Evolutionary conservation across 2,329 filamentous ascomycete genomes (phyloP).

Genomic region (Ploettnerulaceae sp.): DNA sequence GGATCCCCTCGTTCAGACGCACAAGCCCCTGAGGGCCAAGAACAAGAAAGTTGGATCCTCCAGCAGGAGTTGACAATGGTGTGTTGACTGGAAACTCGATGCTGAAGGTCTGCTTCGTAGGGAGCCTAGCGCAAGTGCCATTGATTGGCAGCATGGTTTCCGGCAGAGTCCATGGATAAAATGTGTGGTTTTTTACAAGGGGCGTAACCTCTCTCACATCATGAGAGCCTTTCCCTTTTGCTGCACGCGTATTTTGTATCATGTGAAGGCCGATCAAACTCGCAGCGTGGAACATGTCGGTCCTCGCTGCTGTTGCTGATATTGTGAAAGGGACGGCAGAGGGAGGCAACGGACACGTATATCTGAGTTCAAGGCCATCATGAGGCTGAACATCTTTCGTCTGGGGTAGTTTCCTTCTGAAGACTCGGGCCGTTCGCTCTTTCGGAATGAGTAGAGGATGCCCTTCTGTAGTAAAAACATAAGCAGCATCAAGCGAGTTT

Average conservation of each 20-base stretch:
- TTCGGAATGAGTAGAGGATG: conserved; percentile 84
- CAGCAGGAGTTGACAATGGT: conserved; percentile 18
- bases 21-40: conserved; percentile 45
- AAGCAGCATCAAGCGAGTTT: conserved; percentile 79
- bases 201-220: neutral
- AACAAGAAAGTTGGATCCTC: conserved; percentile 39
- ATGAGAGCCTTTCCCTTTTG: conserved; percentile 16
- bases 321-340: conserved; percentile 59
- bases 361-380: conserved; percentile 29
- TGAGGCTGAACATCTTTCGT: conserved; percentile 37
- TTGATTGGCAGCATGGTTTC: conserved; percentile 66
- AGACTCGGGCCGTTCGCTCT: conserved; percentile 27
- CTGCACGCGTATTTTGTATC: conserved; percentile 60
- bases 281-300: conserved; percentile 84
- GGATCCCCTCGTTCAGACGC: conserved; percentile 43
- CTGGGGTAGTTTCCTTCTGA: conserved; percentile 14
- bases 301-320: conserved; percentile 73
- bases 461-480: conserved; percentile 93
- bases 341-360: conserved; percentile 63
- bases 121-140: conserved; percentile 71
- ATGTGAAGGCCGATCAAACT: conserved; percentile 77
- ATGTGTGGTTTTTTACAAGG: conserved; percentile 67
- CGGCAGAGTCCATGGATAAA: conserved; percentile 92
- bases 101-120: conserved; percentile 63
- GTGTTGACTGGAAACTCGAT: conserved; percentile 56